Base-by-base conservation (phyloP, 208 protist genomes). In the Trypanosomatidae sp. region DNA sequence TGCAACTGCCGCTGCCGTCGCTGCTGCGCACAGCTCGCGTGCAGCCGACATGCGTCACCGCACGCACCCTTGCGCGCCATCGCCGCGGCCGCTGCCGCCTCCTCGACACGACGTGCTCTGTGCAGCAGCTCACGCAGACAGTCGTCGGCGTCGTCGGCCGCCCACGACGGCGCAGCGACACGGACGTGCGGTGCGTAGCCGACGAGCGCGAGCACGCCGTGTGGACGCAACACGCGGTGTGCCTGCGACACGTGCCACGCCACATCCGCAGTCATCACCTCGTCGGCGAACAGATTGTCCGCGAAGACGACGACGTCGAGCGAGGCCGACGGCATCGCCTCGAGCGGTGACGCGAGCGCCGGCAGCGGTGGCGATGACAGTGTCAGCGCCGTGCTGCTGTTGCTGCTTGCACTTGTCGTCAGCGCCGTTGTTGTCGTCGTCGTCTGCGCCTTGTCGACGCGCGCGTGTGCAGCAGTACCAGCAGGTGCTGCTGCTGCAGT, bases 231-330 rank as follows among this genome's bases (percentile, higher is more conserved):
- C 7, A 53, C 61, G 6, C 70, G 68, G 53, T 88, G 72, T 4
- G 78, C 83, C 11, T 71, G 51, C 10, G 77, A 86, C 43, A 88
- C 56, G 60, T 88, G 72, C 70, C 71, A 86, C 43, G 83, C 77
- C 4, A 71, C 67, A 43, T 88, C 65, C n/a, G n/a, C n/a, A 40
- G 72, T 70, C 16, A 86, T 50, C 77, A 86, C 77, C 46, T 88
- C 77, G 2, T 71, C 53, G 2, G 56, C 66, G 54, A 92, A 88
- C 0, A 84, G 70, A 59, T 92, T 88, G 18, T 39, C 32, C 2
- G 71, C 61, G 33, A 84, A 68, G n/a, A 92, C 61, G 21, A 92
- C 51, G 20, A 88, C 38, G 49, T 92, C 83, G 7, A 86, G 63
- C 6, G 76, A 85, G 1, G 51, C 16, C 1, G 66, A 43, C 0